Evolutionary conservation across 768 basidiomycete genomes (phyloP).

Genomic region (Tremella yokohamensis): DNA sequence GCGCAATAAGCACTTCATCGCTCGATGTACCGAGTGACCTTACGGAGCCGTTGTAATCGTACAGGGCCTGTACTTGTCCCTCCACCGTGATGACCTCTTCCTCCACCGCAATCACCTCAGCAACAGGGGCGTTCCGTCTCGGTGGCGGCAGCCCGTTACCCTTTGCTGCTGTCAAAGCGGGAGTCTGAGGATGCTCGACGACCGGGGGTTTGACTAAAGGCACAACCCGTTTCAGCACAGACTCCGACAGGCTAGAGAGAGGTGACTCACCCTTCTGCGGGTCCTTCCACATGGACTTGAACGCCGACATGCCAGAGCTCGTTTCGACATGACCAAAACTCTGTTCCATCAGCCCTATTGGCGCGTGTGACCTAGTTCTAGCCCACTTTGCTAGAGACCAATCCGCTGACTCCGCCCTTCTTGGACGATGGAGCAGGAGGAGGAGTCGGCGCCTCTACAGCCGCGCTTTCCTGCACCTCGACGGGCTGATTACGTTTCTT

Average conservation of each 20-base stretch:
- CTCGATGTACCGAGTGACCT: slow-evolving; percentile 4
- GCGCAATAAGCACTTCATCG: background rate
- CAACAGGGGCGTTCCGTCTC: slow-evolving; percentile 10
- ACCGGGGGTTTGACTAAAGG: slow-evolving; percentile 4
- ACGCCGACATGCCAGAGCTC: slow-evolving; percentile 27
- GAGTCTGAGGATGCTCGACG: slow-evolving; percentile 18
- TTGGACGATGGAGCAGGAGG: slow-evolving; percentile 20
- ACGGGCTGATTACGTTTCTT: slow-evolving; percentile 11
- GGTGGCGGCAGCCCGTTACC: slow-evolving; percentile 26
- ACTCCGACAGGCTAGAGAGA: background rate
- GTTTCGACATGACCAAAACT: slow-evolving; percentile 36
- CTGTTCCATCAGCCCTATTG: slow-evolving; percentile 4
- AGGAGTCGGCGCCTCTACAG: slow-evolving; percentile 11
- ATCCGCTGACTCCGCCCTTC: slow-evolving; percentile 28
- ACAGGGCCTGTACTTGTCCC: slow-evolving; percentile 38
- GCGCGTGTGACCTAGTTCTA: background rate
- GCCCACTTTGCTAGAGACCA: slow-evolving; percentile 26
- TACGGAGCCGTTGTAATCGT: slow-evolving; percentile 37
- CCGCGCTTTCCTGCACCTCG: slow-evolving; percentile 6
- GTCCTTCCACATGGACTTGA: slow-evolving; percentile 39
- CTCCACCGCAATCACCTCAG: background rate
- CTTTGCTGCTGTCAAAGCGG: slow-evolving; percentile 13
- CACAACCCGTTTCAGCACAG: background rate
- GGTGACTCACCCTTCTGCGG: slow-evolving; percentile 28
- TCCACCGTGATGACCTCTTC: slow-evolving; percentile 10